phyloP scores from a whole-genome alignment of 805 yeast species.

The Yamadazyma insecticola region DNA sequence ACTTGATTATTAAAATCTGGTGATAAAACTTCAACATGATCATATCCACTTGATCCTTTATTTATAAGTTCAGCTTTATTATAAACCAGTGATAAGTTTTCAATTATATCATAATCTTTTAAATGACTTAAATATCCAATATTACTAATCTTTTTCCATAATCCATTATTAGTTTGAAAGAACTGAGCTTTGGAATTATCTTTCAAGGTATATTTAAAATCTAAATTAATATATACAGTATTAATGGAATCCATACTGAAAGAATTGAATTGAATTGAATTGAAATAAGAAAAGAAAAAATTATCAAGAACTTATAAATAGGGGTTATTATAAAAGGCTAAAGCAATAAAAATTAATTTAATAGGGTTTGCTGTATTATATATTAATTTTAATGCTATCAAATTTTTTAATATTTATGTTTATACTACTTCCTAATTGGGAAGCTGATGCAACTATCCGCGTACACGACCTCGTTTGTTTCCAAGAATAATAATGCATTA shows the following conservation, averaged over 20 bases:
- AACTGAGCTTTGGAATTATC: slow-evolving; percentile 3
- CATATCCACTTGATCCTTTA: slow-evolving; percentile 1
- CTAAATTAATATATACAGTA: slow-evolving; percentile 9
- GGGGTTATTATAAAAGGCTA: too few relatives aligned
- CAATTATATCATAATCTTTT: slow-evolving; percentile 21
- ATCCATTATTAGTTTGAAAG: slow-evolving; percentile 26
- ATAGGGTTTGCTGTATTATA: too few relatives aligned
- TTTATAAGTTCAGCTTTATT: slow-evolving; percentile 15
- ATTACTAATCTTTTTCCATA: slow-evolving; percentile 31
- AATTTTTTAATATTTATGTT: slow-evolving; percentile 2
- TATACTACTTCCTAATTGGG: slow-evolving; percentile 10
- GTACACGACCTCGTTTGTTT: too few relatives aligned
- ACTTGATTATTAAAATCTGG: slow-evolving; percentile 29
- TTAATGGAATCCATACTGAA: too few relatives aligned
- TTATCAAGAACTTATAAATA: too few relatives aligned
- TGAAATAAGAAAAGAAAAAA: too few relatives aligned
- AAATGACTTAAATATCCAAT: too few relatives aligned
- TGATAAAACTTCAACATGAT: slow-evolving; percentile 20
- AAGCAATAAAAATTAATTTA: too few relatives aligned
- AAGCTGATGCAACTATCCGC: neutral
- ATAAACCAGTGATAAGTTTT: slow-evolving; percentile 19
- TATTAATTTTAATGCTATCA: too few relatives aligned
- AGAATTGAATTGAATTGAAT: too few relatives aligned
- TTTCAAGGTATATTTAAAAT: slow-evolving; percentile 9
- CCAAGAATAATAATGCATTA: neutral